Evolutionary conservation across 768 basidiomycete species (phyloP).

Genomic region (Lactifluus subvellereus): DNA sequence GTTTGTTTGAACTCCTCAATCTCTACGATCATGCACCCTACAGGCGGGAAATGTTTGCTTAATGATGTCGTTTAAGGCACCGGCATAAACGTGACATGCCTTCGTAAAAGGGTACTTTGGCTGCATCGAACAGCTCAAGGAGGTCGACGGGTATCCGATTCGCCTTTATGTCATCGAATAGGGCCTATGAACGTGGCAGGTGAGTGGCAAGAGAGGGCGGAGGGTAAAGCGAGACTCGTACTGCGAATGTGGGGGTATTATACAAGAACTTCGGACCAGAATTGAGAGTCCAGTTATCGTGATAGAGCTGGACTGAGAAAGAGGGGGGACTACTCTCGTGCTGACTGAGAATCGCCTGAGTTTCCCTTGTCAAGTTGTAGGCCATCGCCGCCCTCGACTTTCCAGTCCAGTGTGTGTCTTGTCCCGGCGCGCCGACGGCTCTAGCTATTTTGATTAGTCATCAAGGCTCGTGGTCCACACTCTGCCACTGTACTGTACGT

Average conservation of each 20-base stretch:
- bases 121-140: slow-evolving; percentile 70
- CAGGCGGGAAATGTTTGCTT: neutral
- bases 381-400: slow-evolving; percentile 41
- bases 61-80: neutral
- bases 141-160: slow-evolving; percentile 84
- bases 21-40: slow-evolving; percentile 84
- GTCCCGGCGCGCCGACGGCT: too few species aligned
- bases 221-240: slow-evolving; percentile 26
- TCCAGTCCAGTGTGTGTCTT: neutral
- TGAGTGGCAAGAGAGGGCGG: neutral
- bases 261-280: slow-evolving; percentile 77
- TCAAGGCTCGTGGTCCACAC: neutral
- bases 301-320: slow-evolving; percentile 71
- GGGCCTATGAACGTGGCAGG: slow-evolving; percentile 42
- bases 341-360: slow-evolving; percentile 53
- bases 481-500: neutral
- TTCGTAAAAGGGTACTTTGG: slow-evolving; percentile 75
- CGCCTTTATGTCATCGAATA: slow-evolving; percentile 78
- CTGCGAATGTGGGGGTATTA: slow-evolving; percentile 62
- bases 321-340: slow-evolving; percentile 58
- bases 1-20: slow-evolving; percentile 69
- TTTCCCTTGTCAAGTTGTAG: slow-evolving; percentile 69
- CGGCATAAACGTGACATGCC: slow-evolving; percentile 41
- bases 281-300: slow-evolving; percentile 80
- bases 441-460: slow-evolving; percentile 12